Conservation (phyloP, 257 asterid genomes). For the Nicotiana knightiana region DNA sequence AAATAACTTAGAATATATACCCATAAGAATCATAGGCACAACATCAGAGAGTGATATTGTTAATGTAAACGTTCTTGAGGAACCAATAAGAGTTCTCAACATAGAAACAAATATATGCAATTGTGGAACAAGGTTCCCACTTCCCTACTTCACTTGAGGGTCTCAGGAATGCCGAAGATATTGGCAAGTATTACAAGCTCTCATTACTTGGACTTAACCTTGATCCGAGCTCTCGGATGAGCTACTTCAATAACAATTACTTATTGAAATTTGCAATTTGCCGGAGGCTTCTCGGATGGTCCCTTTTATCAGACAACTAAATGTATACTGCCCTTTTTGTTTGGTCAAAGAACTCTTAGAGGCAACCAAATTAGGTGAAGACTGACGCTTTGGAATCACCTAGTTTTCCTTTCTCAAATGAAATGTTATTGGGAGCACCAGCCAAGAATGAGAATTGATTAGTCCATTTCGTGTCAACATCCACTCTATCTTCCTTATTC, state of each 20-base stretch:
- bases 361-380: not conserved
- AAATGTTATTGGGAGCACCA: not conserved
- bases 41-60: not conserved
- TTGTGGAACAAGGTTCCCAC: not conserved
- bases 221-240: not conserved
- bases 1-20: not conserved
- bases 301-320: not conserved
- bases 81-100: not conserved
- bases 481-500: not conserved
- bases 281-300: not conserved
- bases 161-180: not conserved
- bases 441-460: not conserved
- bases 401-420: not conserved
- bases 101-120: not conserved
- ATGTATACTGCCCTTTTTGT: not conserved
- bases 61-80: not conserved
- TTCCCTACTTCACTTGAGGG: not conserved
- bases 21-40: not conserved
- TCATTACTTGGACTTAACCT: not conserved
- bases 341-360: not conserved
- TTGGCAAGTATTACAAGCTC: not conserved
- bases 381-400: not conserved
- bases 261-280: not conserved
- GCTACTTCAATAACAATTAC: not conserved
- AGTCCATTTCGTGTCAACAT: not conserved